A percentile compares a stretch with the other conserved stretches of the same genome.
phyloP scores from a whole-genome alignment of 1,284 basidiomycete genomes.

The Leccinum subrobustum region DNA sequence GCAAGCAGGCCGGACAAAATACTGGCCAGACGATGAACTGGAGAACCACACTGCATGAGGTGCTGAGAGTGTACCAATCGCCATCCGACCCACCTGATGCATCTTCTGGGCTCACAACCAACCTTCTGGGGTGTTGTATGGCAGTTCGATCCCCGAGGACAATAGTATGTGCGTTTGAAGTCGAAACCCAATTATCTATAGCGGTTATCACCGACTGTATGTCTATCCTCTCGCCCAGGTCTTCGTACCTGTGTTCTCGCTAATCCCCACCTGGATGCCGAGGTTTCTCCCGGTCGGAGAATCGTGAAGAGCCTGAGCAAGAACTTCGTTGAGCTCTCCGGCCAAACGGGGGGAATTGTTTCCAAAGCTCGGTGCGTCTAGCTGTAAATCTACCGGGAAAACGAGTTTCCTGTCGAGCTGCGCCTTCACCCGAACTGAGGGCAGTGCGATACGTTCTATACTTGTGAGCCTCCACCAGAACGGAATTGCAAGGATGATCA shows the following conservation, averaged over 20 bases:
- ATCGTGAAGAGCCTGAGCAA: constrained; percentile 14
- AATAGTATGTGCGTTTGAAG: constrained; percentile 23
- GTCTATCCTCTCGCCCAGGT: not conserved
- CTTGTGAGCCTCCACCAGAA: constrained; percentile 90
- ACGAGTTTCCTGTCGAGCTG: constrained; percentile 46
- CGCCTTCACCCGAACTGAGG: constrained; percentile 58
- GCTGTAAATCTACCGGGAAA: constrained; percentile 53
- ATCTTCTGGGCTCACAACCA: constrained; percentile 26
- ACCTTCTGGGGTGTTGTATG: constrained; percentile 20
- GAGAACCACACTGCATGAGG: constrained; percentile 11
- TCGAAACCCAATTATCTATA: constrained; percentile 15
- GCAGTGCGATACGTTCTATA: constrained; percentile 77
- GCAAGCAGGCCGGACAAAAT: constrained; percentile 49
- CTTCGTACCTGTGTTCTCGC: constrained; percentile 28
- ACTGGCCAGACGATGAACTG: constrained; percentile 36
- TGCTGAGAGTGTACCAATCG: constrained; percentile 4
- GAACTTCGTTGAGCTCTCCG: constrained; percentile 25
- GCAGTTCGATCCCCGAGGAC: constrained; percentile 27
- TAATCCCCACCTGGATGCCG: constrained; percentile 33
- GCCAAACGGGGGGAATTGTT: constrained; percentile 9
- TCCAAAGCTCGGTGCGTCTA: constrained; percentile 38
- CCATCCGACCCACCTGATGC: constrained; percentile 27
- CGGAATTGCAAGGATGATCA: constrained; percentile 73
- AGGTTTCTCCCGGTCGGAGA: constrained; percentile 41
- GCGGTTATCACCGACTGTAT: constrained; percentile 11